These are phyloP conservation scores for Isabelozyma gotoi DNA, from an alignment of 805 yeast species.

Conservation along the genomic window DNA sequence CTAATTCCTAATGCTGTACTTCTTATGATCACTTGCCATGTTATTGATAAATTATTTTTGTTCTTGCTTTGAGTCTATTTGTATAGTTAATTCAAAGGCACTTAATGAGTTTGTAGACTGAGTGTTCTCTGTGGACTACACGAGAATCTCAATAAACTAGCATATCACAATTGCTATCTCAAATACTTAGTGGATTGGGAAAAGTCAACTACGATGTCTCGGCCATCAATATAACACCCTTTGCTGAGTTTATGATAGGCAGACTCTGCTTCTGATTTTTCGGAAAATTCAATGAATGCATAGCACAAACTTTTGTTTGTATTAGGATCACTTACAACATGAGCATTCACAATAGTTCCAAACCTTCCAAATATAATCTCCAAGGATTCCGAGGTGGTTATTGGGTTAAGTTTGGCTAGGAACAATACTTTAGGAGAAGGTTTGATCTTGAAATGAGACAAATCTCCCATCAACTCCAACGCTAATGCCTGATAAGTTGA, in stretches of 20 bases:
- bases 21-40: conserved; percentile 8
- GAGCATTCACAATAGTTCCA: conserved; percentile 53
- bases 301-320: conserved; percentile 55
- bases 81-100: no score
- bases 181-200: conserved; percentile 47
- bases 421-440: conserved; percentile 65
- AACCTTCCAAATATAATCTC: conserved; percentile 58
- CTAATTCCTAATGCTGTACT: not conserved
- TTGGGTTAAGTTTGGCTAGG: conserved; percentile 61
- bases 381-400: conserved; percentile 59
- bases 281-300: conserved; percentile 61
- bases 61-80: conserved; percentile 1
- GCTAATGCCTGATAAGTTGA: conserved; percentile 58
- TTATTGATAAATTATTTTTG: conserved; percentile 7
- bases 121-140: no score
- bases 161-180: no score
- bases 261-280: conserved; percentile 50
- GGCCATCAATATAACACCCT: conserved; percentile 58
- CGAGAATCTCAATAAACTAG: no score
- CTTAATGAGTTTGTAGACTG: no score
- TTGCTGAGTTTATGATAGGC: conserved; percentile 65
- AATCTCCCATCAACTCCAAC: conserved; percentile 62
- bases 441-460: conserved; percentile 54
- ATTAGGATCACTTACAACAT: conserved; percentile 47
- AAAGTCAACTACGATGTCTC: conserved; percentile 65